Base-by-base conservation (phyloP, 2,329 filamentous ascomycete genomes). In the Aspergillus melleus region DNA sequence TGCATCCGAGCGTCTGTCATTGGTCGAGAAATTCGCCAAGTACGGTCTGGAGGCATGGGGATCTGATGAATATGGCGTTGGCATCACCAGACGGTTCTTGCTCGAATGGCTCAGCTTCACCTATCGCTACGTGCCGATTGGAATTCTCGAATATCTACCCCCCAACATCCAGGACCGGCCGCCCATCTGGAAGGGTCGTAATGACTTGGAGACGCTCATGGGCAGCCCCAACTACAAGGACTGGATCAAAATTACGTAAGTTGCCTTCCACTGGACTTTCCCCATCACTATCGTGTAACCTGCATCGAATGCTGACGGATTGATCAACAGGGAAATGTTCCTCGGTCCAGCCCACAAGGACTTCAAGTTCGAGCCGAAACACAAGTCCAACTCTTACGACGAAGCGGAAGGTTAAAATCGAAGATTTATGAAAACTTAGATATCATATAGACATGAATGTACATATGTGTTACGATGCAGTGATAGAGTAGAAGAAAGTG, bases 191-290 rank as follows among this genome's bases (percentile, higher is more conserved):
- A 85, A 82, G 68, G 93, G 94, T 20, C 84, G 95, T 60, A 89
- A 95, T 76, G 95, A 99, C 56, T 77, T 99, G 72, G 95, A 99
- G 84, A 96, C 91, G n/a, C 79, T 99, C 65, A 83, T 99, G 78
- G 89, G 88, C 14, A 97, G 92, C 77, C 86, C 87, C 64, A 92
- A 98, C 77, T 97, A 96, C 79, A 90, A 89, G 79, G 95, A 99
- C 76, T 99, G 95, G 95, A 92, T 99, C 75, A 98, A 96, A 81
- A 96, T 99, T 70, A 96, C 89, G 92, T 95, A 85, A 75, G 87
- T 82, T 32, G 36, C 4, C 36, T 42, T 61, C 55, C 58, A 20
- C 60, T 52, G 59, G 61, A 56, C 63, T 52, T 42, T n/a, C 3
- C 16, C 55, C 30, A n/a, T 1, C 16, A 42, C 4, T 4, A 6